Conservation (phyloP, 495 filamentous ascomycete genomes). For the Bryoglossum gracile region DNA sequence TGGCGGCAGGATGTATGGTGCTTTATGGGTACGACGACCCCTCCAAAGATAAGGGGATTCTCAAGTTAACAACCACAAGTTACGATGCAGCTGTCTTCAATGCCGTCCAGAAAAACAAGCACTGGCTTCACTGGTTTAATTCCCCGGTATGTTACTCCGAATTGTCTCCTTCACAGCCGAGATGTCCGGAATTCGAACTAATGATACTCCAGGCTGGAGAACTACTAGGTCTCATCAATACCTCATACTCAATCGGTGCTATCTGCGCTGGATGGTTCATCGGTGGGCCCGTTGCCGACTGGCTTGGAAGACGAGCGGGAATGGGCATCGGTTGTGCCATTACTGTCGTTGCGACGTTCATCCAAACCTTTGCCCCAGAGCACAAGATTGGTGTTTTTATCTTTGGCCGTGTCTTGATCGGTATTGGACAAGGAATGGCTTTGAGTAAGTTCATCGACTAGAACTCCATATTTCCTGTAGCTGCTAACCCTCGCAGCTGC, state of each 20-base stretch:
- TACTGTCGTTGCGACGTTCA: conserved; percentile 54
- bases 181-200: not conserved
- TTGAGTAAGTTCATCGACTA: conserved; percentile 46
- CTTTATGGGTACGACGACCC: conserved; percentile 60
- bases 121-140: conserved; percentile 56
- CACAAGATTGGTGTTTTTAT: conserved; percentile 54
- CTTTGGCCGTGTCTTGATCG: conserved; percentile 53
- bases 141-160: conserved; percentile 29
- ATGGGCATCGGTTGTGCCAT: conserved; percentile 51
- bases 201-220: conserved; percentile 20
- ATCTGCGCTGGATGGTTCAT: conserved; percentile 41
- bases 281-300: conserved; percentile 36
- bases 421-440: conserved; percentile 57
- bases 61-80: no score
- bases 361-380: conserved; percentile 52
- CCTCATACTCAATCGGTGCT: conserved; percentile 56
- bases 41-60: no score
- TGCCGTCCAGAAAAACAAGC: conserved; percentile 50
- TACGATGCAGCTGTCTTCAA: conserved; percentile 63
- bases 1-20: conserved; percentile 60
- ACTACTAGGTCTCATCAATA: conserved; percentile 51
- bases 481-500: conserved; percentile 28
- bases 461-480: not conserved
- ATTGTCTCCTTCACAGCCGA: no score
- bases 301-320: conserved; percentile 47